Conservation (phyloP, 768 basidiomycete species). For the Kwoniella newhampshirensis region DNA sequence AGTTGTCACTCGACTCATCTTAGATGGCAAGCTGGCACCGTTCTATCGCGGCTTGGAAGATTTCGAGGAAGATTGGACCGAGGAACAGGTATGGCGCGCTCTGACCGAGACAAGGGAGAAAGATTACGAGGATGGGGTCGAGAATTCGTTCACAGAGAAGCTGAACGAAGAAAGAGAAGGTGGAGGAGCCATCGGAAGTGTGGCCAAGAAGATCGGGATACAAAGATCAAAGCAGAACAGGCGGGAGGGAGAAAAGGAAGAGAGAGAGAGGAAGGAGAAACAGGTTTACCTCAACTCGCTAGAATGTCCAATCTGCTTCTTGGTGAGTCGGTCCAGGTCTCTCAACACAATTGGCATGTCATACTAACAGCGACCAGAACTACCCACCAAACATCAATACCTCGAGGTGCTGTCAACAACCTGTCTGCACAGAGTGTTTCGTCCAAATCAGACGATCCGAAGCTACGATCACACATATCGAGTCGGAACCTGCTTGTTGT, state of each 20-base stretch:
- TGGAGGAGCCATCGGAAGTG: slow-evolving; percentile 14
- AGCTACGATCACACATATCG: slow-evolving; percentile 89
- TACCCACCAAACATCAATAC: slow-evolving; percentile 96
- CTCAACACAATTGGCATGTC: neutral
- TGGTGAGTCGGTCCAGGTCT: slow-evolving; percentile 61
- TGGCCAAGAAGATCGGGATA: slow-evolving; percentile 35
- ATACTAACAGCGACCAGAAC: slow-evolving; percentile 61
- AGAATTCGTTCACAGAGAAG: slow-evolving; percentile 41
- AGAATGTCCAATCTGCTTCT: slow-evolving; percentile 97
- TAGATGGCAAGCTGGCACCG: slow-evolving; percentile 83
- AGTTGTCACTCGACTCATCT: slow-evolving; percentile 81
- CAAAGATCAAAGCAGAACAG: slow-evolving; percentile 30
- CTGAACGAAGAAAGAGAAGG: slow-evolving; percentile 35
- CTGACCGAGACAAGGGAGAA: slow-evolving; percentile 44
- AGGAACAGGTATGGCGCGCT: slow-evolving; percentile 64
- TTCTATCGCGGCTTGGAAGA: slow-evolving; percentile 97
- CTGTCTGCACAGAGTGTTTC: slow-evolving; percentile 98
- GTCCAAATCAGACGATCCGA: slow-evolving; percentile 97
- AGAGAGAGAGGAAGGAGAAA: slow-evolving; percentile 62
- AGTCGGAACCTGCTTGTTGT: slow-evolving; percentile 94
- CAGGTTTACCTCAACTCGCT: slow-evolving; percentile 77
- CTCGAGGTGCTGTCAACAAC: slow-evolving; percentile 96
- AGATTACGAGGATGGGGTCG: slow-evolving; percentile 40
- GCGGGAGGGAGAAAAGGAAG: slow-evolving; percentile 31
- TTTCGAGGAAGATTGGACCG: slow-evolving; percentile 82